These are phyloP conservation scores for Trametes gibbosa DNA, from an alignment of 768 basidiomycete genomes.

Conservation along the genomic window DNA sequence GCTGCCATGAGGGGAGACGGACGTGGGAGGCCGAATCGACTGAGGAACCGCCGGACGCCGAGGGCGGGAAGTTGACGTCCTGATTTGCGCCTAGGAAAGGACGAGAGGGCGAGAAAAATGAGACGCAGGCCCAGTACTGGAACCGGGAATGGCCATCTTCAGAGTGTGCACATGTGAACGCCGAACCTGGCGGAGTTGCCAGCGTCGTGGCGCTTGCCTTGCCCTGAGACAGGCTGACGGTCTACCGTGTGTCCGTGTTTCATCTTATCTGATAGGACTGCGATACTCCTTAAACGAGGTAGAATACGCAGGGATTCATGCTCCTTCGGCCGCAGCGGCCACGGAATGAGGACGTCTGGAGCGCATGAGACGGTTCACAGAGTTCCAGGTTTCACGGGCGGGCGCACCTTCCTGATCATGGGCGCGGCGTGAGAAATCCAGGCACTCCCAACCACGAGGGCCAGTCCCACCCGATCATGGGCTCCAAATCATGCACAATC, in stretches of 20 bases:
- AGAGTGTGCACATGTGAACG: no score
- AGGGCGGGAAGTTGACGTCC: background rate
- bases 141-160: no score
- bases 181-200: background rate
- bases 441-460: no score
- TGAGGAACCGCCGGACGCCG: constrained; percentile 10
- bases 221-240: background rate
- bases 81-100: background rate
- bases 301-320: background rate
- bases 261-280: constrained; percentile 15
- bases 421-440: no score
- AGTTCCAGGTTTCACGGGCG: no score
- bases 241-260: no score
- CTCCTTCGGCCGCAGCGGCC: background rate
- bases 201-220: background rate
- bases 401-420: no score
- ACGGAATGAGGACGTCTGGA: background rate
- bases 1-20: background rate
- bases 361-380: background rate
- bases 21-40: constrained; percentile 6
- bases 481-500: no score
- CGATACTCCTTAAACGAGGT: background rate
- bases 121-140: no score
- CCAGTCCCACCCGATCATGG: no score
- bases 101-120: background rate